phyloP scores from a whole-genome alignment of 129 eudicot species.

The Tagetes patula region DNA sequence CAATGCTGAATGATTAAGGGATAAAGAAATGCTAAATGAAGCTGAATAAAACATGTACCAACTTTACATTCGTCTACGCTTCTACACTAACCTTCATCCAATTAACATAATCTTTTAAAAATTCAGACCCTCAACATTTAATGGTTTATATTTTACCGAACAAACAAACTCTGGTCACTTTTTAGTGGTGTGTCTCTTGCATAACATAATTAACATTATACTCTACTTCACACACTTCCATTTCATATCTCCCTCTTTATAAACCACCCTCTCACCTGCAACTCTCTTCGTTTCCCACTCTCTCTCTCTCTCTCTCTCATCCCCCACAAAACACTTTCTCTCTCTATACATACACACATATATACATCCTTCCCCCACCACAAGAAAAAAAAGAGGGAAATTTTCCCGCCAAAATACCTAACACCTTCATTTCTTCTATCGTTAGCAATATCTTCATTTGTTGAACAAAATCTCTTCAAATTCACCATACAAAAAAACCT shows the following conservation, averaged over 20 bases:
- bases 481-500: background rate
- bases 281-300: slow-evolving; percentile 17
- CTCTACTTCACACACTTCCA: slow-evolving; percentile 15
- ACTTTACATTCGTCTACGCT: too few species aligned
- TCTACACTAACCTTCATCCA: too few species aligned
- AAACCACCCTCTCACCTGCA: slow-evolving; percentile 19
- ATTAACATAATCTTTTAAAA: too few species aligned
- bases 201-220: background rate
- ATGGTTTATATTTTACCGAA: too few species aligned
- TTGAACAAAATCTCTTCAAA: background rate
- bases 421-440: background rate
- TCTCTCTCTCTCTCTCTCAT: background rate
- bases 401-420: slow-evolving; percentile 31
- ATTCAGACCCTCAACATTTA: too few species aligned
- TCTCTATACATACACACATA: background rate
- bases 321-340: background rate
- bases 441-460: background rate
- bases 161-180: too few species aligned
- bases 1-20: too few species aligned
- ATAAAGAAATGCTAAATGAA: too few species aligned
- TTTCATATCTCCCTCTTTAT: slow-evolving; percentile 11
- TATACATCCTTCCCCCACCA: background rate
- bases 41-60: too few species aligned
- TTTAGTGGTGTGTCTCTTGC: too few species aligned
- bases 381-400: slow-evolving; percentile 9